Percentiles rank a stretch among this genome's conserved stretches.
phyloP scores from a whole-genome alignment of 805 yeast genomes.

The Pichia nakasei region DNA sequence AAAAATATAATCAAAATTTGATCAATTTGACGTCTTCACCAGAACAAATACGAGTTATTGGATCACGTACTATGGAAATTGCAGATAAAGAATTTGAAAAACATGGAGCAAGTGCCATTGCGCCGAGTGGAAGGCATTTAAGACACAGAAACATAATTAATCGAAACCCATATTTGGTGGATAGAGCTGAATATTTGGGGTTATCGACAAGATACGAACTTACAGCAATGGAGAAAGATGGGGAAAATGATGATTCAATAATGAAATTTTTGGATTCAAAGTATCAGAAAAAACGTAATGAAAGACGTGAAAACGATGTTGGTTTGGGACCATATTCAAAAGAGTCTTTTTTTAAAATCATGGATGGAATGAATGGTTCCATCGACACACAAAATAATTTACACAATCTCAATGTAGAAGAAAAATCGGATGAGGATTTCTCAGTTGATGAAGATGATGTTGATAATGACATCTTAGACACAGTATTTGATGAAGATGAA shows the following conservation, averaged over 20 bases:
- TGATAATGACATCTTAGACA: conserved; percentile 9
- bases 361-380: conserved; percentile 14
- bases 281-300: conserved; percentile 18
- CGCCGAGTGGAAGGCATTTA: conserved; percentile 1
- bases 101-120: background rate
- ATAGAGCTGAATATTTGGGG: conserved; percentile 27
- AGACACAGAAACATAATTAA: conserved; percentile 11
- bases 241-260: conserved; percentile 22
- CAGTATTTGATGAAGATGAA: conserved; percentile 4
- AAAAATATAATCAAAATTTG: too few species aligned
- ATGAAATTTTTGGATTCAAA: conserved; percentile 18
- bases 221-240: conserved; percentile 23
- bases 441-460: conserved; percentile 15
- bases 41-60: too few species aligned
- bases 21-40: too few species aligned
- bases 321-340: conserved; percentile 25
- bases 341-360: conserved; percentile 15
- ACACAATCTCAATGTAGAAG: background rate
- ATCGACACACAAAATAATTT: background rate
- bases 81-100: too few species aligned
- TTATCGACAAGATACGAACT: conserved; percentile 21
- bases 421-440: conserved; percentile 5
- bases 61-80: too few species aligned
- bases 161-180: conserved; percentile 27
- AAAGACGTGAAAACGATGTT: conserved; percentile 19